phyloP scores from a whole-genome alignment of 2,329 filamentous ascomycete species.

The Aspergillus vadensis region DNA sequence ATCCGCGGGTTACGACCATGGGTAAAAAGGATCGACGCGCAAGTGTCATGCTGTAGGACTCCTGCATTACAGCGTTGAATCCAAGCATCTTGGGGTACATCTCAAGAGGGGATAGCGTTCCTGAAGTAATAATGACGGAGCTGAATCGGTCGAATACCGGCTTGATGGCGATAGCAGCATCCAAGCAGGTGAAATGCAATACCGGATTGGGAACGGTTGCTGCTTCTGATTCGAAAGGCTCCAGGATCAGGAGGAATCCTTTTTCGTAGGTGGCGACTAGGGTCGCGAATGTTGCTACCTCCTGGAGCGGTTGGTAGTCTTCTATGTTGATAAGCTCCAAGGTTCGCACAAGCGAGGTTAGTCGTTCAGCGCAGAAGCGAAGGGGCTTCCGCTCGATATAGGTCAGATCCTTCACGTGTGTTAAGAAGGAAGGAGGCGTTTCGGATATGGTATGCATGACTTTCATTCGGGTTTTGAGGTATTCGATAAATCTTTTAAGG shows the following conservation, averaged over 20 bases:
- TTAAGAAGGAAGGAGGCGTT: constrained; percentile 89
- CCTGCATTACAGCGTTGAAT: constrained; percentile 88
- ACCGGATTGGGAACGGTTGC: constrained; percentile 95
- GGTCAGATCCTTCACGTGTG: constrained; percentile 90
- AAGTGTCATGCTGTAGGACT: constrained; percentile 96
- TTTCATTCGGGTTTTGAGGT: constrained; percentile 97
- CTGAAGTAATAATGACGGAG: constrained; percentile 97
- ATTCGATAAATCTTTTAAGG: constrained; percentile 94
- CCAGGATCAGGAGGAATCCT: constrained; percentile 92
- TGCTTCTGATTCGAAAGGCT: constrained; percentile 93
- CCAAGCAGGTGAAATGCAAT: constrained; percentile 94
- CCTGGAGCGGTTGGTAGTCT: constrained; percentile 94
- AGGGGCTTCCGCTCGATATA: constrained; percentile 97
- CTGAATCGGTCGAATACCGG: constrained; percentile 97
- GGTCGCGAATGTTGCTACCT: constrained; percentile 96
- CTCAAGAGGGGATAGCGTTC: constrained; percentile 92
- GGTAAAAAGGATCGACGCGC: constrained; percentile 93
- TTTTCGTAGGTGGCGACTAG: constrained; percentile 96
- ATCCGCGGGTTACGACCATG: constrained; percentile 95
- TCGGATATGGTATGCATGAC: constrained; percentile 96
- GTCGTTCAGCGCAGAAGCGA: constrained; percentile 85
- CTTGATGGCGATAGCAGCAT: constrained; percentile 96
- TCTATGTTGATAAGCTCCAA: constrained; percentile 97
- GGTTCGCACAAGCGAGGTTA: constrained; percentile 92
- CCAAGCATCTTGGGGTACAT: constrained; percentile 99